These are phyloP conservation scores for Opeltia flavorubescens DNA, from an alignment of 495 filamentous ascomycete species.

Conservation along the genomic window DNA sequence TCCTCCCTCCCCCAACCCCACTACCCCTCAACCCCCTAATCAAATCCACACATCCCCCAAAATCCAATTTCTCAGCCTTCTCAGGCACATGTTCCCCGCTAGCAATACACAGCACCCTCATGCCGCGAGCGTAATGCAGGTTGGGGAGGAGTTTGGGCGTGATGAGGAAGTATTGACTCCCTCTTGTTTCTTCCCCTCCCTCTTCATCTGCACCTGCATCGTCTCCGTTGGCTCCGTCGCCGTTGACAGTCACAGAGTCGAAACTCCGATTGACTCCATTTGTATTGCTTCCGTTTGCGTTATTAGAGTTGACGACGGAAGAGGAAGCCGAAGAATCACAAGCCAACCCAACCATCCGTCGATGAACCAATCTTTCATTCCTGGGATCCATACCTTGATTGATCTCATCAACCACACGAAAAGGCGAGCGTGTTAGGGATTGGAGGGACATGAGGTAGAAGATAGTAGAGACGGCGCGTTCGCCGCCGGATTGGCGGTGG, in stretches of 20 bases:
- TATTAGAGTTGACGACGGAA: slow-evolving; percentile 6
- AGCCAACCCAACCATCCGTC: slow-evolving; percentile 89
- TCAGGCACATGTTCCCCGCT: slow-evolving; percentile 80
- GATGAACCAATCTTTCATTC: slow-evolving; percentile 95
- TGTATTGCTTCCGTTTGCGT: neutral
- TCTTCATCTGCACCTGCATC: neutral
- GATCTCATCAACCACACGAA: slow-evolving; percentile 98
- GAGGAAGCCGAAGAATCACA: slow-evolving; percentile 31
- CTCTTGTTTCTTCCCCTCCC: slow-evolving; percentile 17
- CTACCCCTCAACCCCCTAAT: slow-evolving; percentile 8
- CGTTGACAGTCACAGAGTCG: slow-evolving; percentile 1
- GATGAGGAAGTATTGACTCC: slow-evolving; percentile 79
- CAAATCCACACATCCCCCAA: slow-evolving; percentile 14
- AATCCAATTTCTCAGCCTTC: slow-evolving; percentile 20
- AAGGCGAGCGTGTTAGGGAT: slow-evolving; percentile 84
- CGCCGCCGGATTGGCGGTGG: slow-evolving; percentile 91
- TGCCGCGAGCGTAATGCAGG: slow-evolving; percentile 71
- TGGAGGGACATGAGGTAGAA: slow-evolving; percentile 99
- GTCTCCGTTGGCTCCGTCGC: slow-evolving; percentile 9
- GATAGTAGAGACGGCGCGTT: slow-evolving; percentile 91
- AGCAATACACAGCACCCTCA: slow-evolving; percentile 88
- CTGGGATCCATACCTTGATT: slow-evolving; percentile 99
- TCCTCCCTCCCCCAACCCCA: neutral
- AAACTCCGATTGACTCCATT: slow-evolving; percentile 2
- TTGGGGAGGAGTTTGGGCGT: slow-evolving; percentile 89